Conservation (phyloP, 495 filamentous ascomycete genomes). For the Xylaria flabelliformis region DNA sequence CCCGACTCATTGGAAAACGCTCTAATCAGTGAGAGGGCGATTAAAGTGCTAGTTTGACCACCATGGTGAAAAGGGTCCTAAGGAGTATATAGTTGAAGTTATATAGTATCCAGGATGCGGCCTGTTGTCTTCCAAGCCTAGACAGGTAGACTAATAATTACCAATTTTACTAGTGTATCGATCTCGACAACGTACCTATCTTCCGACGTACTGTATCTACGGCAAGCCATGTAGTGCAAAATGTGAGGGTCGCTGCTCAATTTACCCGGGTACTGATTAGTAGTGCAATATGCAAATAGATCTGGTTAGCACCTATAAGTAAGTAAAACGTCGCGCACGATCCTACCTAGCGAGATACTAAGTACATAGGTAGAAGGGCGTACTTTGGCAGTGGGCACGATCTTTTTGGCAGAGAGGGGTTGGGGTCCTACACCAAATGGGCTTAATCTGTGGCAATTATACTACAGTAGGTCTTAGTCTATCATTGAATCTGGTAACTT, state of each 20-base stretch:
- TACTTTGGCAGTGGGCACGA: too few relatives aligned
- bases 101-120: background rate
- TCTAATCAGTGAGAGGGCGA: background rate
- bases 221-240: background rate
- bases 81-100: background rate
- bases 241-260: background rate
- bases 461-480: background rate
- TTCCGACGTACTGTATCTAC: background rate
- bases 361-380: too few relatives aligned
- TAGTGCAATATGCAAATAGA: background rate
- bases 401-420: slow-evolving; percentile 1
- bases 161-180: background rate
- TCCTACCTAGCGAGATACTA: background rate
- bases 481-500: background rate
- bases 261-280: background rate
- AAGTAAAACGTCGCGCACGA: background rate
- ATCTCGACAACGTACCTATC: background rate
- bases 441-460: background rate
- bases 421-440: slow-evolving; percentile 3
- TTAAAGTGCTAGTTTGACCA: background rate
- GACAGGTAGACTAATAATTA: slow-evolving; percentile 1
- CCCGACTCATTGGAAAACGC: background rate
- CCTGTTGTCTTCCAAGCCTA: background rate
- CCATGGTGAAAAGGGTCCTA: background rate
- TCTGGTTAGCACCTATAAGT: background rate